phyloP scores from a whole-genome alignment of 2,329 filamentous ascomycete species.

The Microsporum audouinii region DNA sequence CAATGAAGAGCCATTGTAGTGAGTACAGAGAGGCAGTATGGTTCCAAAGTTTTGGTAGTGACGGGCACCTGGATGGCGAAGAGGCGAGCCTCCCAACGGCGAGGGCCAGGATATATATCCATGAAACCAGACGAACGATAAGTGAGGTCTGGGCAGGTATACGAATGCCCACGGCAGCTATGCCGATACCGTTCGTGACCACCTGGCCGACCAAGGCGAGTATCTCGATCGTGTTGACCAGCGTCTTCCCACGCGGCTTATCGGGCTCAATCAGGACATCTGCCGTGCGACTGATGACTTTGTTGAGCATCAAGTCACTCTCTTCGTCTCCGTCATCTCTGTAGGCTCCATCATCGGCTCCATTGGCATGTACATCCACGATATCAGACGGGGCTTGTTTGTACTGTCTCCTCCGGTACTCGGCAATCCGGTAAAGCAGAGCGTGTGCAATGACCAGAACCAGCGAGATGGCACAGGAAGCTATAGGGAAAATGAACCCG shows the following conservation, averaged over 20 bases:
- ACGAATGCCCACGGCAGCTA: constrained; percentile 49
- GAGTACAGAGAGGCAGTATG: constrained; percentile 81
- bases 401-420: constrained; percentile 49
- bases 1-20: constrained; percentile 64
- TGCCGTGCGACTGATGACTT: constrained; percentile 41
- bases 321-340: constrained; percentile 45
- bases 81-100: constrained; percentile 59
- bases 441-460: constrained; percentile 52
- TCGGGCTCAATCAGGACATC: constrained; percentile 52
- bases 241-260: constrained; percentile 60
- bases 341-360: constrained; percentile 43
- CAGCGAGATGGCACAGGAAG: constrained; percentile 59
- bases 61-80: constrained; percentile 49
- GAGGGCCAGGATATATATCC: constrained; percentile 70
- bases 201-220: constrained; percentile 62
- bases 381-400: constrained; percentile 29
- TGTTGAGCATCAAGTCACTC: constrained; percentile 42
- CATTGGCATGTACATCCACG: constrained; percentile 42
- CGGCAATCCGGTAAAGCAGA: constrained; percentile 42
- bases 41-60: constrained; percentile 71
- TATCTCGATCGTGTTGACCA: constrained; percentile 62
- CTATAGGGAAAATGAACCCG: constrained; percentile 65
- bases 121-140: constrained; percentile 59
- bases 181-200: constrained; percentile 53
- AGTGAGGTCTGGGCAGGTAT: constrained; percentile 46